Percentiles rank a stretch among this genome's conserved stretches.
Conservation (phyloP, 2,329 filamentous ascomycete species). For the Triangularia verruculosa region DNA sequence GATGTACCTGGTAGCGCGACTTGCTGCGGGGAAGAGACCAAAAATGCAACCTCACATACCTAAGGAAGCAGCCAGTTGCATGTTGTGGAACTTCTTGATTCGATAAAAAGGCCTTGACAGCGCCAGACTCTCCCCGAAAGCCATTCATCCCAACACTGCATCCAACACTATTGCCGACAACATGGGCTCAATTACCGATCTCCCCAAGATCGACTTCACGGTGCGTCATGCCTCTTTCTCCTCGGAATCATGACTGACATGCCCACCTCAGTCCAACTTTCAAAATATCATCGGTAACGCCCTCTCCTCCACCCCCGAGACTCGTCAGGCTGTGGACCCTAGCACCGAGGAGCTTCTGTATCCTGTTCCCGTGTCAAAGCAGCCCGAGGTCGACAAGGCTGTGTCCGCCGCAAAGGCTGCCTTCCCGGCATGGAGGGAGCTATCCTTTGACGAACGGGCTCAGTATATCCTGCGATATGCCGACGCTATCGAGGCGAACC, state of each 20-base stretch:
- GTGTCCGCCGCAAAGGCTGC: slow-evolving; percentile 37
- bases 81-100: neutral
- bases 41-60: neutral
- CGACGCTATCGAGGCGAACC: slow-evolving; percentile 36
- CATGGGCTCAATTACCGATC: neutral
- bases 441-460: slow-evolving; percentile 34
- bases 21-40: neutral
- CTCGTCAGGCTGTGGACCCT: slow-evolving; percentile 35
- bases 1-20: neutral
- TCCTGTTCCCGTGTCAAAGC: slow-evolving; percentile 38
- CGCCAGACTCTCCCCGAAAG: no score
- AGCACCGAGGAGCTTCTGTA: slow-evolving; percentile 33
- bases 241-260: neutral
- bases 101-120: neutral
- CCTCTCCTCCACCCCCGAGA: slow-evolving; percentile 18
- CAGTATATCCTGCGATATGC: slow-evolving; percentile 31
- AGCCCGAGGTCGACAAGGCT: slow-evolving; percentile 40
- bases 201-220: neutral
- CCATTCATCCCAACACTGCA: no score
- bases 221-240: neutral
- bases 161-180: neutral
- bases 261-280: slow-evolving; percentile 16
- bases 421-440: slow-evolving; percentile 38
- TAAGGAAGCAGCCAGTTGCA: neutral
- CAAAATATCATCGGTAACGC: slow-evolving; percentile 30